These are phyloP conservation scores for Neurospora sp. DNA, from an alignment of 495 filamentous ascomycete genomes.

Conservation along the genomic window DNA sequence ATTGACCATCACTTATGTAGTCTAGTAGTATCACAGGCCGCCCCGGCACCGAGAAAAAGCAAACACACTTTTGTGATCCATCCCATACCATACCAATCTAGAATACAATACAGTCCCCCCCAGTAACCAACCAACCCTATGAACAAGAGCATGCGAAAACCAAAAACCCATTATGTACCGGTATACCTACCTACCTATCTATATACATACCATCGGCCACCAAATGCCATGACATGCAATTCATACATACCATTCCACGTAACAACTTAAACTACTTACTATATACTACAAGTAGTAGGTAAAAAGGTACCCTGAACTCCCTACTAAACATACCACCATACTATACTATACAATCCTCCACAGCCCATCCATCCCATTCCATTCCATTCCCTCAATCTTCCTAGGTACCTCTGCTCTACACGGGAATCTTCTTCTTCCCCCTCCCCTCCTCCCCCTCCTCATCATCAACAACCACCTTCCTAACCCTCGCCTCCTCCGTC, in stretches of 20 bases:
- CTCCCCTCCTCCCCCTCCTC: neutral
- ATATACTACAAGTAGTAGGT: neutral
- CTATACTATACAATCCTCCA: neutral
- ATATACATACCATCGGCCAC: neutral
- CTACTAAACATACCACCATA: neutral
- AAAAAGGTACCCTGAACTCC: neutral
- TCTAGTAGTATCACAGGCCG: neutral
- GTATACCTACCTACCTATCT: neutral
- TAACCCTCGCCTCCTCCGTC: constrained; percentile 20
- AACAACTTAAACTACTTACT: neutral
- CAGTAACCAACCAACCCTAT: neutral
- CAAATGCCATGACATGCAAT: neutral
- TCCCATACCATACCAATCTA: neutral
- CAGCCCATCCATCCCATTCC: neutral
- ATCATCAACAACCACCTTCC: constrained; percentile 12
- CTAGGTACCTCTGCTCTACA: neutral
- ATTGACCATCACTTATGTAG: neutral
- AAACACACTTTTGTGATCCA: neutral
- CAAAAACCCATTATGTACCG: neutral
- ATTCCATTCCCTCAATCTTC: too few species aligned
- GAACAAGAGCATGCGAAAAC: neutral
- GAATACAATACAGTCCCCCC: neutral
- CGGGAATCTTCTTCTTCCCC: neutral
- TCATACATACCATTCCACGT: neutral
- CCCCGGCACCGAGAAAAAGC: neutral